Conservation (phyloP, 2,329 filamentous ascomycete genomes). For the Arthroderma sp. region DNA sequence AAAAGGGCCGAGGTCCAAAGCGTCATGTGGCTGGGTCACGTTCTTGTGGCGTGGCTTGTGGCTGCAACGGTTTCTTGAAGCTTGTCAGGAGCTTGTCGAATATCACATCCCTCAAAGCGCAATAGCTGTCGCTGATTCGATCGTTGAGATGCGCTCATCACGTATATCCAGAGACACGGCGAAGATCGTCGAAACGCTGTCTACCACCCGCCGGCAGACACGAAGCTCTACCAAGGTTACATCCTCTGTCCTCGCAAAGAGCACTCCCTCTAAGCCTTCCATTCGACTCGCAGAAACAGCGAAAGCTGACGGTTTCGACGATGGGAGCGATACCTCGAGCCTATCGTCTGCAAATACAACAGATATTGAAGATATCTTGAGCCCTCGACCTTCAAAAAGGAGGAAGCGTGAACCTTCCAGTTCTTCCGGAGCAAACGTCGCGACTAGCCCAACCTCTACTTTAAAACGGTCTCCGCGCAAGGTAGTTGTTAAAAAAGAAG, state of each 20-base stretch:
- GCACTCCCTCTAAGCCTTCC: background rate
- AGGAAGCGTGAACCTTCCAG: slow-evolving; percentile 32
- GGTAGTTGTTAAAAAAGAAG: slow-evolving; percentile 17
- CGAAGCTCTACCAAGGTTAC: background rate
- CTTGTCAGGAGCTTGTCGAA: background rate
- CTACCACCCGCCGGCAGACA: slow-evolving; percentile 23
- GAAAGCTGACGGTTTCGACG: slow-evolving; percentile 1
- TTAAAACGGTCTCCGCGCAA: slow-evolving; percentile 13
- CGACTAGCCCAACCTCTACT: slow-evolving; percentile 11
- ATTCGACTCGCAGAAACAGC: background rate
- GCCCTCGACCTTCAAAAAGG: slow-evolving; percentile 27
- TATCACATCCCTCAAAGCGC: background rate
- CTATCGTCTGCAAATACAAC: slow-evolving; percentile 24
- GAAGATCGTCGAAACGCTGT: slow-evolving; percentile 40
- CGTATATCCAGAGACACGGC: slow-evolving; percentile 46
- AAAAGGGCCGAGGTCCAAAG: background rate
- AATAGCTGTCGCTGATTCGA: background rate
- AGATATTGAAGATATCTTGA: slow-evolving; percentile 47
- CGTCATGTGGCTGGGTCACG: background rate
- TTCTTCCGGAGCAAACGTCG: background rate
- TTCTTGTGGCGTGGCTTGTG: background rate
- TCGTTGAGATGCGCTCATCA: slow-evolving; percentile 42
- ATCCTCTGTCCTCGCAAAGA: background rate
- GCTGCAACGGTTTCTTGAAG: no score
- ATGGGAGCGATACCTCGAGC: slow-evolving; percentile 20